A percentile compares a stretch with the other conserved stretches of the same genome.
phyloP scores from a whole-genome alignment of 1,284 basidiomycete genomes.

The Bondarzewia mesenterica region DNA sequence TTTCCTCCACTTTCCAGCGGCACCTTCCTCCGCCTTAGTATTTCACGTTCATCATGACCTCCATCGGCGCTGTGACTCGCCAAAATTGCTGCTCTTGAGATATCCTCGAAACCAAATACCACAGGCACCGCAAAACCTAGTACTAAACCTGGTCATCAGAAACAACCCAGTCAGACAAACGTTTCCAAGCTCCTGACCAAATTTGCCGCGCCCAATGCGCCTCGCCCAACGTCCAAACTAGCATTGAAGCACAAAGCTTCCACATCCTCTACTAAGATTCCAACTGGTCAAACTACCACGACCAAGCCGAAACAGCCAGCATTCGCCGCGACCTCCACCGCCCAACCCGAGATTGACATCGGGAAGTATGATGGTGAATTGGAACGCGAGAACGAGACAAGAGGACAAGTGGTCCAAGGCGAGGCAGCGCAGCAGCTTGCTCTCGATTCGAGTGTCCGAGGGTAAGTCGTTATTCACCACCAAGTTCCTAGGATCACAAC shows the following conservation, averaged over 20 bases:
- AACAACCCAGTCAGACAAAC: slow-evolving; percentile 44
- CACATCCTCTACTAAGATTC: slow-evolving; percentile 8
- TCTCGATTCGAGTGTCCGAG: slow-evolving; percentile 64
- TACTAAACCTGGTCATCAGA: slow-evolving; percentile 34
- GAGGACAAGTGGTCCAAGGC: slow-evolving; percentile 53
- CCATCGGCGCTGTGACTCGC: slow-evolving; percentile 35
- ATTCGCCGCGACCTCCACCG: slow-evolving; percentile 2
- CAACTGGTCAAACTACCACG: slow-evolving; percentile 1
- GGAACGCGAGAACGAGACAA: slow-evolving; percentile 69
- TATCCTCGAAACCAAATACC: slow-evolving; percentile 29
- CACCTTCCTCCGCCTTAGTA: neutral
- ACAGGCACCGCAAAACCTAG: slow-evolving; percentile 20
- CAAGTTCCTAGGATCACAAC: slow-evolving; percentile 2
- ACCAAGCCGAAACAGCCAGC: neutral
- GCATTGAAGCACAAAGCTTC: slow-evolving; percentile 4
- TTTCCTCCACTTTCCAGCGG: neutral
- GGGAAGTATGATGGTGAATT: slow-evolving; percentile 84
- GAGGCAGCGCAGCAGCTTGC: slow-evolving; percentile 72
- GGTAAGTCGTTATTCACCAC: slow-evolving; percentile 33
- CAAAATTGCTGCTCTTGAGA: slow-evolving; percentile 43
- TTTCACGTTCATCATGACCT: slow-evolving; percentile 25
- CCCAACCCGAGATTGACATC: slow-evolving; percentile 45
- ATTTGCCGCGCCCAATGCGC: slow-evolving; percentile 50
- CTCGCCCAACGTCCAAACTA: slow-evolving; percentile 1
- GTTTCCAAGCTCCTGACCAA: slow-evolving; percentile 63